These are phyloP conservation scores for Saccharomyces uvarum DNA, from an alignment of 1,139 yeast species.

Conservation along the genomic window DNA sequence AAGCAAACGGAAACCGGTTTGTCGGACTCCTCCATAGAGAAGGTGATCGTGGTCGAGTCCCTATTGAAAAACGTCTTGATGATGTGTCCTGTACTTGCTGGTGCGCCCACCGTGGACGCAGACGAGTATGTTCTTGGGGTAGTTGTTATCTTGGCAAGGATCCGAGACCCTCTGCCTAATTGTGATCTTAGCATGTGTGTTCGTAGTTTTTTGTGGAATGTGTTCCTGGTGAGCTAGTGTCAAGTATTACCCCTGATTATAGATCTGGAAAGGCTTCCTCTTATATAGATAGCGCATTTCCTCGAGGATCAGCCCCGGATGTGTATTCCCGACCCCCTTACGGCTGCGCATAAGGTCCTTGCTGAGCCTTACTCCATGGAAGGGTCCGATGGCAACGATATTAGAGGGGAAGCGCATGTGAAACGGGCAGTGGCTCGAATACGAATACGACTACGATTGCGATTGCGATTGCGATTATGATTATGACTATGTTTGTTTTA, in stretches of 20 bases:
- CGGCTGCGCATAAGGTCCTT: constrained; percentile 1
- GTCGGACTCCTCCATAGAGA: not conserved
- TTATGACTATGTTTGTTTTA: not conserved
- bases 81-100: not conserved
- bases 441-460: too few species aligned
- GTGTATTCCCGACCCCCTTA: constrained; percentile 1
- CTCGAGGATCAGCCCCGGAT: constrained; percentile 1
- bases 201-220: not conserved
- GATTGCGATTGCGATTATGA: not conserved
- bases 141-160: not conserved
- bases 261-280: not conserved
- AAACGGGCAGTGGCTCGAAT: not conserved
- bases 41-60: not conserved
- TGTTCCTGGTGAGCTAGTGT: not conserved
- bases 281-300: not conserved
- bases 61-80: not conserved
- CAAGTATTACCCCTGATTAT: not conserved
- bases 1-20: constrained; percentile 36
- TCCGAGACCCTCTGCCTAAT: not conserved
- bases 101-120: not conserved
- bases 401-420: not conserved
- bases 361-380: not conserved
- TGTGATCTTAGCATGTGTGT: not conserved
- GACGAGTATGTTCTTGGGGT: not conserved
- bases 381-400: not conserved